Evolutionary conservation across 2,329 filamentous ascomycete genomes (phyloP).

Genomic region (Ophiostoma himal-ulmi): DNA sequence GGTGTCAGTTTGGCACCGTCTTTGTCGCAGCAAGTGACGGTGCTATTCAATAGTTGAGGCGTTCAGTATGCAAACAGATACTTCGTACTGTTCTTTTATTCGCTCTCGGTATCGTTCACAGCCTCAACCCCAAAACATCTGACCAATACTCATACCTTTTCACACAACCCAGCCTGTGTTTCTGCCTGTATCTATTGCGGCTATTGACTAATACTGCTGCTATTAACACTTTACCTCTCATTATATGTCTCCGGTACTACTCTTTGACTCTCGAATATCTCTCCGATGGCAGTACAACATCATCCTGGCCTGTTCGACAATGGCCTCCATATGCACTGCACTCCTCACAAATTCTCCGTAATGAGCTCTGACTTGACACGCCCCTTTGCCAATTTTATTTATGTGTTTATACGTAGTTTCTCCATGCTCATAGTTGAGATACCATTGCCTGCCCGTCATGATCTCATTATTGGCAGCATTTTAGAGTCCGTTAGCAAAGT

Average conservation of each 20-base stretch:
- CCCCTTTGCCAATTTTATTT: not conserved
- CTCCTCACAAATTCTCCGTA: not conserved
- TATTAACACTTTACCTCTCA: not conserved
- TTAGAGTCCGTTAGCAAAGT: too few relatives aligned
- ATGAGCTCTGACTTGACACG: not conserved
- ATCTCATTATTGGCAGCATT: too few relatives aligned
- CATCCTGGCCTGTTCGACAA: not conserved
- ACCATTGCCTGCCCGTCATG: too few relatives aligned
- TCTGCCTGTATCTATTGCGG: not conserved
- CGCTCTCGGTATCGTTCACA: constrained; percentile 5
- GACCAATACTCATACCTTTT: not conserved
- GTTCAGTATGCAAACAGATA: not conserved
- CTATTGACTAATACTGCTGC: not conserved
- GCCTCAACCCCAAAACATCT: constrained; percentile 4
- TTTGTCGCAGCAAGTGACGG: not conserved
- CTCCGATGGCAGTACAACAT: too few relatives aligned
- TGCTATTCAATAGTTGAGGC: too few relatives aligned
- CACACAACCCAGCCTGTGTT: not conserved
- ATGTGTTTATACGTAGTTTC: not conserved
- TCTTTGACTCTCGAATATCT: too few relatives aligned
- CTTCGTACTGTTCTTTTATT: not conserved
- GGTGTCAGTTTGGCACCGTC: not conserved
- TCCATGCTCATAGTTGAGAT: not conserved
- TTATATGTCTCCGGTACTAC: not conserved
- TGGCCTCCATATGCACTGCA: too few relatives aligned